phyloP scores from a whole-genome alignment of 495 filamentous ascomycete genomes.

The Aspergillus saccharolyticus region DNA sequence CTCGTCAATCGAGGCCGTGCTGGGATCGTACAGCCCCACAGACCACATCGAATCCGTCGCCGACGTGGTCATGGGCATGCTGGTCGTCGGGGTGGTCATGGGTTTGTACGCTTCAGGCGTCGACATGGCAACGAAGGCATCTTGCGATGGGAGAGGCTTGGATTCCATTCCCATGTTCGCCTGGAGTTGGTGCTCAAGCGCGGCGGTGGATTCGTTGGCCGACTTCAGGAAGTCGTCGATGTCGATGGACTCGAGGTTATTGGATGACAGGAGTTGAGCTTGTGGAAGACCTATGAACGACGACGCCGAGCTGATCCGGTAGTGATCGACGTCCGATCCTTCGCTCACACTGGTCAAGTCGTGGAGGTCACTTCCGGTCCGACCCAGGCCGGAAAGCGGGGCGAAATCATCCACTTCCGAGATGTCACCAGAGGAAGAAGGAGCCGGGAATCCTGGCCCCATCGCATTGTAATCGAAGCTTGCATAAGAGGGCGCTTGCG shows the following conservation, averaged over 20 bases:
- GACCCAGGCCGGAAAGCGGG: constrained; percentile 34
- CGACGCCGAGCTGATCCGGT: constrained; percentile 48
- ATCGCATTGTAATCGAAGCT: constrained; percentile 59
- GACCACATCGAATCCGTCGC: constrained; percentile 37
- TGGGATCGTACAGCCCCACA: constrained; percentile 31
- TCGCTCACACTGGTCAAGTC: constrained; percentile 50
- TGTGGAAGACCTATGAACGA: constrained; percentile 51
- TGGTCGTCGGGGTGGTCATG: constrained; percentile 14
- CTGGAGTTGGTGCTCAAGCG: constrained; percentile 44
- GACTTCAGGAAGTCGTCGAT: constrained; percentile 59
- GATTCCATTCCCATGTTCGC: constrained; percentile 38
- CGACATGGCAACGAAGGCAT: constrained; percentile 29
- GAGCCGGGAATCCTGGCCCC: constrained; percentile 45
- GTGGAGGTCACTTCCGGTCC: constrained; percentile 32
- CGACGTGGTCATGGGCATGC: constrained; percentile 25
- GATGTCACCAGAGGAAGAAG: constrained; percentile 70
- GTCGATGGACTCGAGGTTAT: constrained; percentile 54
- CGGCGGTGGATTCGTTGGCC: constrained; percentile 43
- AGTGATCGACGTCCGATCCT: constrained; percentile 50
- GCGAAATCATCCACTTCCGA: constrained; percentile 67
- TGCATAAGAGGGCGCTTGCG: constrained; percentile 64
- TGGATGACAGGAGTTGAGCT: constrained; percentile 45
- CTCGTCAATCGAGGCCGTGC: constrained; percentile 32
- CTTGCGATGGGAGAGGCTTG: constrained; percentile 33
- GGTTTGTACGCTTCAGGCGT: constrained; percentile 26